These are phyloP conservation scores for Hibiscus tridactylites DNA, from an alignment of 345 rosid species.

Conservation along the genomic window DNA sequence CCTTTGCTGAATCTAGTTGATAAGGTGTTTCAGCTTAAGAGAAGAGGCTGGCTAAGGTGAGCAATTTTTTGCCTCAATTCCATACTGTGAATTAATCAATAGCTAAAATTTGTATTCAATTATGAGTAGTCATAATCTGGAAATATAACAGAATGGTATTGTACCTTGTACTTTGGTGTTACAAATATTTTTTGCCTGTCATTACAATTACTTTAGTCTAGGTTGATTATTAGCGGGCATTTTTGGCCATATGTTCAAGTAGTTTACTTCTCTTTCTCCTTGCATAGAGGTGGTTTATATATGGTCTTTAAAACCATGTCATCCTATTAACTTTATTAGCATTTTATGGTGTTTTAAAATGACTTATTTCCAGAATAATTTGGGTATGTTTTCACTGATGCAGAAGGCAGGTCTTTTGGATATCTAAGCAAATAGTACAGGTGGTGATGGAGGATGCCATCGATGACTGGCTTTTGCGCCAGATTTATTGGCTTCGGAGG, in stretches of 20 bases:
- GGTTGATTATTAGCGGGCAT: background rate
- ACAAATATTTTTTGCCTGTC: background rate
- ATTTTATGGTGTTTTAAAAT: background rate
- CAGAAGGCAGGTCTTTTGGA: slow-evolving; percentile 98
- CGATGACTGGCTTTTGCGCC: slow-evolving; percentile 91
- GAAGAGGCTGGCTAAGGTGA: slow-evolving; percentile 99
- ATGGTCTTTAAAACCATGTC: background rate
- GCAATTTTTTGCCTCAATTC: slow-evolving; percentile 6
- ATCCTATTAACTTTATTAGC: background rate
- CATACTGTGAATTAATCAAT: background rate
- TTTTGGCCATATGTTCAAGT: background rate
- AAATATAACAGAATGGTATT: background rate
- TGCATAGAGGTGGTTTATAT: background rate
- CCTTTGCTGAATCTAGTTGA: slow-evolving; percentile 93
- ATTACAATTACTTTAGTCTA: background rate
- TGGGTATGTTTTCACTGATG: slow-evolving; percentile 15
- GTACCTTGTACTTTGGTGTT: slow-evolving; percentile 4
- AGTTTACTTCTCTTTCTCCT: background rate
- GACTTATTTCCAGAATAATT: background rate
- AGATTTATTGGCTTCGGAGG: slow-evolving; percentile 68
- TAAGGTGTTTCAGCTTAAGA: slow-evolving; percentile 88
- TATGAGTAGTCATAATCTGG: background rate
- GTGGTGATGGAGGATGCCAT: slow-evolving; percentile 97
- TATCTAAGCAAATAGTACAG: slow-evolving; percentile 92
- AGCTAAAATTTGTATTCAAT: background rate